These are phyloP conservation scores for Didymosphaeria variabile DNA, from an alignment of 2,329 filamentous ascomycete species.

Conservation along the genomic window DNA sequence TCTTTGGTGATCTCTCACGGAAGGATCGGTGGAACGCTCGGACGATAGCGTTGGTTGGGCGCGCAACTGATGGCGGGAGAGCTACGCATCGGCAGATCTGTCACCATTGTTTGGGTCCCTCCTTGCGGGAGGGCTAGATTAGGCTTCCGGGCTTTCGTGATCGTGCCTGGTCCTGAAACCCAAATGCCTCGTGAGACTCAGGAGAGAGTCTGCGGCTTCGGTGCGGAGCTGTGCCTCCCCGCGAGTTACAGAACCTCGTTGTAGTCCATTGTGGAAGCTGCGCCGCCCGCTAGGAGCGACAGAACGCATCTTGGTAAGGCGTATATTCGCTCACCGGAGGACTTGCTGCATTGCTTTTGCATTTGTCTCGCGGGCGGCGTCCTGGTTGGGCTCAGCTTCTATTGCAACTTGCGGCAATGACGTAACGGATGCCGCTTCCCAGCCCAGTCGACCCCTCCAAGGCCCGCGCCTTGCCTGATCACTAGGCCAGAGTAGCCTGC, in stretches of 20 bases:
- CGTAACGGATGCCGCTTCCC: conserved; percentile 10
- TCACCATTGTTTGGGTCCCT: neutral
- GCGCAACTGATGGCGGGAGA: conserved; percentile 15
- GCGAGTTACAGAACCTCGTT: neutral
- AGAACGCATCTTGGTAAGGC: neutral
- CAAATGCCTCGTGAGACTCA: neutral
- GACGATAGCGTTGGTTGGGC: neutral
- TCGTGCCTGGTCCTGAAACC: conserved; percentile 3
- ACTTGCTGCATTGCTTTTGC: conserved; percentile 12
- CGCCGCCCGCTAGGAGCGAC: conserved; percentile 5
- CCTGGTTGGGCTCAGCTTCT: conserved; percentile 13
- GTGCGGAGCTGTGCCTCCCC: neutral
- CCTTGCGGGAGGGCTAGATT: conserved; percentile 13
- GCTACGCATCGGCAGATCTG: conserved; percentile 18
- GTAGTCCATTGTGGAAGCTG: neutral
- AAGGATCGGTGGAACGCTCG: conserved; percentile 11
- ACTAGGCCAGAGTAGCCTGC: conserved; percentile 11
- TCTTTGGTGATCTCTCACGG: neutral
- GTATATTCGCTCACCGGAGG: conserved; percentile 2
- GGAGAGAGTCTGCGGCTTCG: neutral
- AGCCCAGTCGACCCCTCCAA: conserved; percentile 13
- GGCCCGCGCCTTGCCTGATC: conserved; percentile 13
- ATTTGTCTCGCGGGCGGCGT: neutral
- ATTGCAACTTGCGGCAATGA: conserved; percentile 14
- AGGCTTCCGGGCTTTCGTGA: conserved; percentile 4